phyloP scores from a whole-genome alignment of 306 rosid species.

The Cotoneaster glaucophyllus region DNA sequence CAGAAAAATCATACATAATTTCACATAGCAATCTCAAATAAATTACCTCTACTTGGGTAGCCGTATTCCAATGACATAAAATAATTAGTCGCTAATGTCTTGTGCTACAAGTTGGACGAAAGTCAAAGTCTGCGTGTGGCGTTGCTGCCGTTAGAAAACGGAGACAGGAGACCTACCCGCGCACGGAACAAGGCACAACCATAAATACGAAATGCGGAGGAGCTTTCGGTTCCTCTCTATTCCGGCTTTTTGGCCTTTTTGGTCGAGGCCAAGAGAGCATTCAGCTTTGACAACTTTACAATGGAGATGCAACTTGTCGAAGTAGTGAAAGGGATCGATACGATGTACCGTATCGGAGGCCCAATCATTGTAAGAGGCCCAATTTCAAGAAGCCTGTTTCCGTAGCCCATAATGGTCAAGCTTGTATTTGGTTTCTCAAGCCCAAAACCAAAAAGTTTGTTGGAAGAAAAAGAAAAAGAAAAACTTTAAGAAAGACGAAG shows the following conservation, averaged over 20 bases:
- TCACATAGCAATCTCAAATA: too few species aligned
- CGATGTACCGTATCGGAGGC: background rate
- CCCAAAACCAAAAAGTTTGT: too few species aligned
- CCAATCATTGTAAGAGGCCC: background rate
- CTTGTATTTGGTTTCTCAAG: background rate
- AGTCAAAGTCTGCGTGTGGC: background rate
- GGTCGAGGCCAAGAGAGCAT: too few species aligned
- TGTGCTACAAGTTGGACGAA: background rate
- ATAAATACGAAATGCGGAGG: background rate
- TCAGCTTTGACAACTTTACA: too few species aligned
- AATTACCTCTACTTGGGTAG: too few species aligned
- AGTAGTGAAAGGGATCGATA: background rate
- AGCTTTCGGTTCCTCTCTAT: too few species aligned
- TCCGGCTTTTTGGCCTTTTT: too few species aligned
- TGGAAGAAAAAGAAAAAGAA: too few species aligned
- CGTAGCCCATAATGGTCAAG: background rate
- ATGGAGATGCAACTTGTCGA: background rate
- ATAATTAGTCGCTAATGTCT: background rate
- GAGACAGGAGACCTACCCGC: background rate
- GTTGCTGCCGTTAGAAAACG: background rate
- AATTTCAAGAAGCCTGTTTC: background rate
- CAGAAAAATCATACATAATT: too few species aligned
- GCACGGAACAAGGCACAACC: background rate
- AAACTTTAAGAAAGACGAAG: too few species aligned
- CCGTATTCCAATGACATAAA: too few species aligned